Base-by-base conservation (phyloP, 768 basidiomycete species). In the Leucosporidium creatinivorum region DNA sequence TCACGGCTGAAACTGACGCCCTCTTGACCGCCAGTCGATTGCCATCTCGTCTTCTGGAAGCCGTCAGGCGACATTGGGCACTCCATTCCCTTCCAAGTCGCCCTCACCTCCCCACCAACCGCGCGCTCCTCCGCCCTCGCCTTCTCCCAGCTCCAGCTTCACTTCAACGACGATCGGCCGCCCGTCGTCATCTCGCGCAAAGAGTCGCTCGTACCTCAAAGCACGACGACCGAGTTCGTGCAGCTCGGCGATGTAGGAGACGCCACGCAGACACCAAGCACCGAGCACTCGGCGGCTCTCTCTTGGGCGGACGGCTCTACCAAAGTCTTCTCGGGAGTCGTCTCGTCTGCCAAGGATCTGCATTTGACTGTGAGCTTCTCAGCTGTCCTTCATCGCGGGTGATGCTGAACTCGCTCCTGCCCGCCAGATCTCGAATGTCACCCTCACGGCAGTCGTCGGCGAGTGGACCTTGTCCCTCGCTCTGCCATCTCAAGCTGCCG, bases 41-140 rank as follows among this genome's bases (percentile, higher is more conserved):
- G 85, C 0, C 80, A 79, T 36, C 79, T 86, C 5, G 81, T 85
- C 0, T 97, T 96, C 77, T 93, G 89, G 88, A 76, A 81, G 12
- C 68, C 83, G 0, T 82, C 85, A 65, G 83, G 85, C 30, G 81
- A 82, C 61, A 82, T 93, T 7, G 83, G 81, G 15, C 83, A 86
- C 68, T 76, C 79, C 4, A 84, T 83, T 0, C 84, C 89, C 0
- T 96, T 91, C 78, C 93, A 97, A 76, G 73, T 96, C 12, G 79
- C 81, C 12, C 75, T 96, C 36, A 78, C 80, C 3, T 83, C 87
- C 0, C 84, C 85, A 0, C 73, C 77, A 0, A 73, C 78, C 5
- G 79, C 84, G 18, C 76, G 81, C 0, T 80, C 90, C 25, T 81
- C 83, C 7, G 79, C 80, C 0, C 78, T 94, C 21, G 83, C 87